Evolutionary conservation across 1,284 basidiomycete species (phyloP), one percentile per base, ranked within the genome.

Genomic region (Paramarasmius palmivorus): DNA sequence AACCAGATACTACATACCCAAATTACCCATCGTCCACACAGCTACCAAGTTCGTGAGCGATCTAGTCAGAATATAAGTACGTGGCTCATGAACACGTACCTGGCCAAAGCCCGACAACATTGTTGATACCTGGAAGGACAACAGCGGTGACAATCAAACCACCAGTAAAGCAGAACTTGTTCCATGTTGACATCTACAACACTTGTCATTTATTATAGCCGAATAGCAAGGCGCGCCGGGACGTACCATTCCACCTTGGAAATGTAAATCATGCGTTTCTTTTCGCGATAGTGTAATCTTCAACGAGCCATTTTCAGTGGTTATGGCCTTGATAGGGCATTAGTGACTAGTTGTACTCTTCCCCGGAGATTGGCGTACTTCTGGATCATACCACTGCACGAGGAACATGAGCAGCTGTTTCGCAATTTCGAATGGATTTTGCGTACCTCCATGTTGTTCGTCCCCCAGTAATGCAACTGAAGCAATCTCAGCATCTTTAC

Each of bases 101-200:
- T 9, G 87, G 86, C 88, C 86, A 91, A 26, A 88, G 71, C 2
- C 83, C 83, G 48, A 71, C 65, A 36, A 79, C 63, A 53, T 79
- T 77, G 63, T 80, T 84, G 15, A 72, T 71, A 1, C 95, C 96
- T 0, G 96, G 95, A 7, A 98, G 73, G n/a, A 80, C 82, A n/a
- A 95, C 84, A 5, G 80, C 78, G 4, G 81, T 79, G 62, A 88
- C 81, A 44, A 93, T 71, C 54, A 92, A 73, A 20, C 92, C 92
- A 34, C 93, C 92, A 1, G 90, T 94, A 73, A 98, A 98, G 71
- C 95, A 98, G 64, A 98, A 91, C 69, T 97, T 93, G 69, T 94
- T 94, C 92, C 92, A 93, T 9, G 80, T 81, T 23, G 84, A 74
- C 63, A 92, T n/a, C n/a, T n/a, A n/a, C n/a, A n/a, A n/a, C n/a